These are phyloP conservation scores for Naganishia sp. DNA, from an alignment of 1,284 basidiomycete genomes.

Conservation along the genomic window DNA sequence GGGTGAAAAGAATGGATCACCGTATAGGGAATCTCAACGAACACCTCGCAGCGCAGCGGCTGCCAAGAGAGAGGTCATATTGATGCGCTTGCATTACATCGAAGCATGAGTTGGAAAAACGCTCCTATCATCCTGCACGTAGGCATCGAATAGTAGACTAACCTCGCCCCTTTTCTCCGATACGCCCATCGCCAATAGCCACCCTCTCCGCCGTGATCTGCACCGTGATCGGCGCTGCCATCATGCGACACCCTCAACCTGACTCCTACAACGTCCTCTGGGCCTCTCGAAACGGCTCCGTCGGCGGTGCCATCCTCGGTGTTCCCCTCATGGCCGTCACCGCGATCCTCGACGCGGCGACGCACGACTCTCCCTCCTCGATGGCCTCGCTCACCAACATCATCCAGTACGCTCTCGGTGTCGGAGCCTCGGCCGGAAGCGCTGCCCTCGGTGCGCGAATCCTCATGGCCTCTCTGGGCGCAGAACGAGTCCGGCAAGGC, in stretches of 20 bases:
- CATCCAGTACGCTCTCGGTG: neutral
- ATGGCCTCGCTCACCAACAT: neutral
- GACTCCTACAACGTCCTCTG: neutral
- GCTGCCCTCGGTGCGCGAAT: neutral
- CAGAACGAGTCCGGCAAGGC: neutral
- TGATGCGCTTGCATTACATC: no score
- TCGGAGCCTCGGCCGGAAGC: neutral
- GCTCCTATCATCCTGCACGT: no score
- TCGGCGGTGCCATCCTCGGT: slow-evolving; percentile 7
- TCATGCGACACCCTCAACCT: neutral
- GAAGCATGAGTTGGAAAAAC: no score
- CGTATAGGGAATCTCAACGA: no score
- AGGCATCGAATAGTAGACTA: no score
- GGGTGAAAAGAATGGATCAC: no score
- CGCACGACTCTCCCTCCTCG: neutral
- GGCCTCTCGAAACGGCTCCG: neutral
- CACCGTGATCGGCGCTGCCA: neutral
- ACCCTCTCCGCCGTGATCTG: slow-evolving; percentile 6
- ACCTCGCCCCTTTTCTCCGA: no score
- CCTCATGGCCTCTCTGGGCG: neutral
- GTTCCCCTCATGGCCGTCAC: neutral
- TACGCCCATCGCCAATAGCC: neutral
- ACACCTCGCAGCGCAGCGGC: no score
- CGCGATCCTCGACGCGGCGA: neutral
- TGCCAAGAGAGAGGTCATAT: no score